Evolutionary conservation across 768 basidiomycete species (phyloP).

Genomic region (Filobasidium floriforme): DNA sequence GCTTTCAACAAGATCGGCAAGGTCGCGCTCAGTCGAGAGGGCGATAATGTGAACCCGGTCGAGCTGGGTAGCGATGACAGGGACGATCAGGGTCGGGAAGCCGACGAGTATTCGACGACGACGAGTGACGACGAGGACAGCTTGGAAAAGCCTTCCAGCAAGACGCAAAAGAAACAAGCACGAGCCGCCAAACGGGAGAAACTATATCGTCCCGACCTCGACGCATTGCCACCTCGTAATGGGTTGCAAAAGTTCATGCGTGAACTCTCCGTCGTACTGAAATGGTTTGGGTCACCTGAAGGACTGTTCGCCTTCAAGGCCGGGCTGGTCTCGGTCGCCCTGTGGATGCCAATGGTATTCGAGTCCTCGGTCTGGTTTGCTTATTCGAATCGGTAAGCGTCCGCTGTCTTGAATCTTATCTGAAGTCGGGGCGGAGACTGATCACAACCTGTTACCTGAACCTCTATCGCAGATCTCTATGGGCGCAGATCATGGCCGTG

Average conservation of each 20-base stretch:
- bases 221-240: constrained; percentile 51
- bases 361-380: constrained; percentile 48
- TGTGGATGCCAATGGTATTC: constrained; percentile 54
- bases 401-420: not conserved
- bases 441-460: not conserved
- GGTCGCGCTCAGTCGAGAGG: constrained; percentile 25
- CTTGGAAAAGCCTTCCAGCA: not conserved
- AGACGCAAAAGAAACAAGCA: constrained; percentile 15
- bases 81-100: constrained; percentile 43
- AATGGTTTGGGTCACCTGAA: constrained; percentile 49
- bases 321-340: constrained; percentile 49
- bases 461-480: constrained; percentile 23
- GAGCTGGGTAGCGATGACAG: constrained; percentile 33
- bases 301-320: constrained; percentile 54
- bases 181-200: constrained; percentile 23
- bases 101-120: constrained; percentile 37
- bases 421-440: not conserved
- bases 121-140: constrained; percentile 2
- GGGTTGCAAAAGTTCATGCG: constrained; percentile 48
- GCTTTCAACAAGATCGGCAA: constrained; percentile 47
- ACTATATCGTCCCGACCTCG: constrained; percentile 46
- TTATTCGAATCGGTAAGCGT: constrained; percentile 31
- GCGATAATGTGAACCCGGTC: constrained; percentile 30
- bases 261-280: constrained; percentile 43
- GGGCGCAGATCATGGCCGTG: constrained; percentile 53